These are phyloP conservation scores for Tylopilus plumbeoviolaceoides DNA, from an alignment of 768 basidiomycete species.

Conservation along the genomic window DNA sequence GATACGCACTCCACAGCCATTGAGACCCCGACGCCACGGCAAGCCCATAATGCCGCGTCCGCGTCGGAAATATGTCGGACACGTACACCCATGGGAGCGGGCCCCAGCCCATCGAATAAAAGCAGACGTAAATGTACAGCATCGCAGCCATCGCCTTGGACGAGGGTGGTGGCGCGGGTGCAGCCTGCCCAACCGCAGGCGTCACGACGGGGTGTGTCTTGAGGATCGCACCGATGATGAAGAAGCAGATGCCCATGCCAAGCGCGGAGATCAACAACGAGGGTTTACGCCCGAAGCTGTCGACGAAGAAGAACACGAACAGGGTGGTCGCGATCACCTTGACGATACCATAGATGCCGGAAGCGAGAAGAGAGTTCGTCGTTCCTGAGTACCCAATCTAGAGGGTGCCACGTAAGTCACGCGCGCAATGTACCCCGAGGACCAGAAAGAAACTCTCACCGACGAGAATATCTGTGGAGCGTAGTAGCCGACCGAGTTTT, in stretches of 20 bases:
- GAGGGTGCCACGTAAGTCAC: neutral
- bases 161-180: constrained; percentile 43
- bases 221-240: constrained; percentile 80
- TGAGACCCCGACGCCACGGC: constrained; percentile 73
- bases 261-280: constrained; percentile 70
- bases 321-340: constrained; percentile 64
- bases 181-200: constrained; percentile 37
- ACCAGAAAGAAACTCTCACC: constrained; percentile 26
- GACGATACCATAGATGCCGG: constrained; percentile 66
- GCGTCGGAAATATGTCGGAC: constrained; percentile 82
- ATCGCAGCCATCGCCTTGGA: constrained; percentile 80
- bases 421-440: too few relatives aligned
- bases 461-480: constrained; percentile 71
- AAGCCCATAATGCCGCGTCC: constrained; percentile 79
- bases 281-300: constrained; percentile 62
- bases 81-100: constrained; percentile 66
- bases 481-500: constrained; percentile 78
- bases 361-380: constrained; percentile 62
- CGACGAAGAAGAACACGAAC: constrained; percentile 66
- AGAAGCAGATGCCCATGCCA: constrained; percentile 79
- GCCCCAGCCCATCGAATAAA: constrained; percentile 88
- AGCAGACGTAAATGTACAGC: constrained; percentile 84
- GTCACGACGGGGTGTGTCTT: constrained; percentile 63
- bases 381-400: constrained; percentile 65
- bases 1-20: constrained; percentile 71